Evolutionary conservation across 345 rosid species (phyloP), one percentile per base, ranked within the genome.

Genomic region (Trapa bicornis): DNA sequence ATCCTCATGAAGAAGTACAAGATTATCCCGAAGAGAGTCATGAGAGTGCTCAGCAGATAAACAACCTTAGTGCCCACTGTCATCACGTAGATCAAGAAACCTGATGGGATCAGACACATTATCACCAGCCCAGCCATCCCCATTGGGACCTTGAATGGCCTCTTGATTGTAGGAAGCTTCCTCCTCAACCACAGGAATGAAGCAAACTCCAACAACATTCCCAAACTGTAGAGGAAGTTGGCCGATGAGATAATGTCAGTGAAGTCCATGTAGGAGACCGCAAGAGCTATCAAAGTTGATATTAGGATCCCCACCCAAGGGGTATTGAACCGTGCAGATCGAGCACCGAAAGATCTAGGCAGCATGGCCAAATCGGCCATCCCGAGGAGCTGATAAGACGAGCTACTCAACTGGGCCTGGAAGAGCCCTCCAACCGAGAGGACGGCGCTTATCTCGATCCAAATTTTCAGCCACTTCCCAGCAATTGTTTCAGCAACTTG

Each of bases 401-500:
- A 71, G 53, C 96, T 85, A 33, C 97, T 90, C 74, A 93, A 39
- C 65, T 90, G 92, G 38, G 97, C 98, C 72, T 90, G 94, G 36
- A 80, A 93, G 15, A 93, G 76, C 4, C 97, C 97, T 17, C 89
- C 78, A 1, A 77, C 83, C 0, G 96, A 88, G 14, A 90, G 70
- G 45, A 88, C 94, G 1, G 92, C 85, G 5, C 96, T 90, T 0
- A 87, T 32, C 72, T 83, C 83, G 33, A 87, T 43, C 87, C 90
- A 90, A 1, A 81, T 72, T 56, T 87, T 87, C 7, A 93, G 73
- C 97, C 97, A 93, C 39, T 78, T 83, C 0, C 97, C 97, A 2
- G 86, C 91, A 22, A 91, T 87, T 35, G 88, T 79, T 68, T 83
- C 82, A 0, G 92, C 97, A 4, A 77, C 82, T 1, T 75, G 75